Base-by-base conservation (phyloP, 345 rosid genomes). In the Sisymbrium irio region DNA sequence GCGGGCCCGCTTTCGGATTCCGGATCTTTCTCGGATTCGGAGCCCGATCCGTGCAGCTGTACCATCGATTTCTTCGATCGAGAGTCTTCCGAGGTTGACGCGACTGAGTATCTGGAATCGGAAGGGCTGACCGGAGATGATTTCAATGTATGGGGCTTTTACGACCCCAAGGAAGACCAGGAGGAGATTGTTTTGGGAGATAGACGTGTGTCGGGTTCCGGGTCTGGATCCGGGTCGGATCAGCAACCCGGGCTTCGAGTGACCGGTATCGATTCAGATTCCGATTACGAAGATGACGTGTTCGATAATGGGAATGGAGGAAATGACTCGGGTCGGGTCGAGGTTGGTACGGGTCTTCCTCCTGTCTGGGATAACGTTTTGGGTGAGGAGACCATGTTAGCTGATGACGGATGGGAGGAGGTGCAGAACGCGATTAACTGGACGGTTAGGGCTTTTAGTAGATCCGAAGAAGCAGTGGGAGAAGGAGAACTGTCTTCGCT, bases 391-490 rank as follows among this genome's bases (percentile, higher is more conserved):
- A 60, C 57, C 17, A 33, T 44, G 4, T 69, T 46, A 32, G 70
- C 78, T 57, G 55, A 14, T 42, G 87, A 81, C n/a, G 89, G 61
- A 19, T 81, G 80, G 84, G 89, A 81, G 45, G 83, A 83, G 55
- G 80, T 76, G 53, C 75, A 78, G 50, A 59, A 75, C 70, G 74
- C 67, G 3, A 61, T 55, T 59, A 62, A 54, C 70, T 78, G 67
- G 74, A 62, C 76, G 25, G 59, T 37, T 67, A 62, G 45, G 37
- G 74, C 6, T 61, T 67, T 41, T 30, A 72, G 70, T 35, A 35
- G 63, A 28, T 53, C 78, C 27, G 80, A 71, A 12, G 80, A 63
- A 27, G 82, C 11, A 39, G 82, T 75, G 54, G 74, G 11, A 2
- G 49, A 35, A 30, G 81, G 53, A 28, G 83, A 80, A 17, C 33